Conservation (phyloP, 2,329 filamentous ascomycete genomes). For the Nannizziopsis barbatae region DNA sequence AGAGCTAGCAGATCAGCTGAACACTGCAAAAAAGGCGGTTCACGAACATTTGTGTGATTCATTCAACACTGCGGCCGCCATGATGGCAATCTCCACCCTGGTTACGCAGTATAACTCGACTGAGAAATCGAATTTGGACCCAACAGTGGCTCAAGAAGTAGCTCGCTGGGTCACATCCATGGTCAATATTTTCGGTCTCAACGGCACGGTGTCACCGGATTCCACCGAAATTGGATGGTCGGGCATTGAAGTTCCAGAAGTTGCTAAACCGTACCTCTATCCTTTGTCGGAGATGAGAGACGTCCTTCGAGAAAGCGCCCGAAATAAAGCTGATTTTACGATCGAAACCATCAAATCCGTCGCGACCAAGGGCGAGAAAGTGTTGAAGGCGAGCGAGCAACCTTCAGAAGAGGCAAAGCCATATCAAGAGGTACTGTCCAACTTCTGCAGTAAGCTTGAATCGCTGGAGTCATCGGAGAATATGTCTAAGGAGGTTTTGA, state of each 20-base stretch:
- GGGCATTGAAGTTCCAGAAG: slow-evolving; percentile 51
- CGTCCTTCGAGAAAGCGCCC: slow-evolving; percentile 46
- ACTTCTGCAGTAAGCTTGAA: slow-evolving; percentile 31
- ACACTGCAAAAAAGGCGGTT: slow-evolving; percentile 46
- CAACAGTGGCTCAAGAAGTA: slow-evolving; percentile 41
- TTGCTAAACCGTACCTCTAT: slow-evolving; percentile 50
- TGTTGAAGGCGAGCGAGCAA: slow-evolving; percentile 16
- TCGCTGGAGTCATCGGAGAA: slow-evolving; percentile 30
- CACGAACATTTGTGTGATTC: slow-evolving; percentile 64
- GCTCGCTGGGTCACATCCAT: slow-evolving; percentile 75
- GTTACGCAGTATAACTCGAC: slow-evolving; percentile 63
- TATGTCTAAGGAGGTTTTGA: slow-evolving; percentile 62
- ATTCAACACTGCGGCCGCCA: slow-evolving; percentile 71
- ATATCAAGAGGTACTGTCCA: slow-evolving; percentile 40
- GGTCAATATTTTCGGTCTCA: slow-evolving; percentile 70
- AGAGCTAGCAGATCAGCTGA: slow-evolving; percentile 40
- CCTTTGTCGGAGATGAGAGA: slow-evolving; percentile 49
- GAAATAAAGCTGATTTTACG: slow-evolving; percentile 36
- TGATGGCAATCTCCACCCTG: slow-evolving; percentile 66
- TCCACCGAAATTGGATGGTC: slow-evolving; percentile 49
- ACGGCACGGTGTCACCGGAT: slow-evolving; percentile 31
- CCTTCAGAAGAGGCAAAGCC: slow-evolving; percentile 26
- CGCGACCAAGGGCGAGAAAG: slow-evolving; percentile 20
- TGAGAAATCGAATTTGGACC: slow-evolving; percentile 37
- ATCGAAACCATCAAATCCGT: slow-evolving; percentile 31